Evolutionary conservation across 495 filamentous ascomycete species (phyloP), one percentile per base, ranked within the genome.

Genomic region (Xylaria sp.): DNA sequence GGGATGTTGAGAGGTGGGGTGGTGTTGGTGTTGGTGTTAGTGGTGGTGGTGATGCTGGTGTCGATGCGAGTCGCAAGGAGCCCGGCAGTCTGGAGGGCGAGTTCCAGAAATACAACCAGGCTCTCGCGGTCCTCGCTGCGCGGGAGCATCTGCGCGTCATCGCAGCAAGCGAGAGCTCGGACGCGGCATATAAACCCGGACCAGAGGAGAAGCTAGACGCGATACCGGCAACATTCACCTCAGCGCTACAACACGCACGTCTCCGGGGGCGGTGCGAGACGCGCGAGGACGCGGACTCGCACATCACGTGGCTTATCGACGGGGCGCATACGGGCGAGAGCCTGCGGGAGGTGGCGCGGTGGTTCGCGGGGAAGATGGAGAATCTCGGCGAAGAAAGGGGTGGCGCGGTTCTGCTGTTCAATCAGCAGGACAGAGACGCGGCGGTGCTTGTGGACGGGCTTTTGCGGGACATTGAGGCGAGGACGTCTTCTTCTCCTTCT

Each of bases 301-400:
- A 76, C 1, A 80, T 93, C 0, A 84, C 86, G 31, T 98, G 96
- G 95, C 90, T 90, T 73, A 89, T 98, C 58, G 95, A 98, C 77
- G 93, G 95, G 5, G 95, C 93, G 5, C 95, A 98, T 72, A 98
- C 95, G 0, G 84, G 90, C 6, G 93, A 97, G 70, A 96, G 92
- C 74, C 88, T 97, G 63, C 83, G 86, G 31, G 82, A 90, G 31
- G 89, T 90, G 1, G 93, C 87, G 2, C 84, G 84, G 64, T 97
- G 95, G 94, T 97, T 96, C 76, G 70, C 81, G 71, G 77, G 66
- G 71, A 85, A 79, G 70, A 78, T 63, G 71, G 29, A 75, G 67
- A 58, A 2, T 6, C 12, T 3, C 11, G 9, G 5, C 11, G 29
- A n/a, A 29, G 26, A 2, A 1, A 17, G 8, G n/a, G 5, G 1